These are phyloP conservation scores for Aegilops sharonensis DNA, from an alignment of 176 grass and related monocot genomes.

Conservation along the genomic window DNA sequence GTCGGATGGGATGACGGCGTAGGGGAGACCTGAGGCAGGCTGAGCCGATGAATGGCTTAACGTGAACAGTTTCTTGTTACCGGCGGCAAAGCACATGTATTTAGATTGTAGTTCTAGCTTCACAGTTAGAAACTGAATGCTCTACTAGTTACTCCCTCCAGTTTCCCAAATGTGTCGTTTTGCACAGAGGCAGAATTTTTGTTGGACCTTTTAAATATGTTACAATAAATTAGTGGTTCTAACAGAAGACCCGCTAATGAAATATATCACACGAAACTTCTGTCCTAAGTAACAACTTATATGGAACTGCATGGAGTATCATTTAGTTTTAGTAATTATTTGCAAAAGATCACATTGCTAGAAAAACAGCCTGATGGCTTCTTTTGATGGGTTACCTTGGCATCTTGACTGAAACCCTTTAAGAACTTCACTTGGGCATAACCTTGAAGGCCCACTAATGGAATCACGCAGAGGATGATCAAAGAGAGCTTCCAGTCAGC, in stretches of 20 bases:
- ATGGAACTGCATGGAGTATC: neutral
- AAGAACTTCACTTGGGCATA: constrained; percentile 83
- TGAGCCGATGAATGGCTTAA: neutral
- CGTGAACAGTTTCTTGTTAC: neutral
- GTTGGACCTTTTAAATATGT: neutral
- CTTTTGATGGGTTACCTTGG: constrained; percentile 60
- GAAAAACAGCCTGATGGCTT: neutral
- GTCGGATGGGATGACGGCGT: neutral
- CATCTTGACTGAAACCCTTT: constrained; percentile 76
- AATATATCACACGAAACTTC: neutral
- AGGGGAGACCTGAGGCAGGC: neutral
- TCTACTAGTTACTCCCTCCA: neutral
- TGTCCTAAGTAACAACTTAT: neutral
- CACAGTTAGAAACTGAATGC: neutral
- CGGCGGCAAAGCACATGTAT: neutral
- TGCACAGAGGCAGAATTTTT: neutral
- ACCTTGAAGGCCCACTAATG: constrained; percentile 69
- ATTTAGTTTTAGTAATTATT: constrained; percentile 9
- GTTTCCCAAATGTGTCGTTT: neutral
- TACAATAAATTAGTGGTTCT: neutral
- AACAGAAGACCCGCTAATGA: neutral
- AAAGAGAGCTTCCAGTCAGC: constrained; percentile 76
- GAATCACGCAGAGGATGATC: constrained; percentile 62
- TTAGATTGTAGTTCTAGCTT: neutral
- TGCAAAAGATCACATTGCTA: neutral